A percentile compares a stretch with the other conserved stretches of the same genome.
These are phyloP conservation scores for Clavispora fructus DNA, from an alignment of 805 yeast genomes.

Conservation along the genomic window DNA sequence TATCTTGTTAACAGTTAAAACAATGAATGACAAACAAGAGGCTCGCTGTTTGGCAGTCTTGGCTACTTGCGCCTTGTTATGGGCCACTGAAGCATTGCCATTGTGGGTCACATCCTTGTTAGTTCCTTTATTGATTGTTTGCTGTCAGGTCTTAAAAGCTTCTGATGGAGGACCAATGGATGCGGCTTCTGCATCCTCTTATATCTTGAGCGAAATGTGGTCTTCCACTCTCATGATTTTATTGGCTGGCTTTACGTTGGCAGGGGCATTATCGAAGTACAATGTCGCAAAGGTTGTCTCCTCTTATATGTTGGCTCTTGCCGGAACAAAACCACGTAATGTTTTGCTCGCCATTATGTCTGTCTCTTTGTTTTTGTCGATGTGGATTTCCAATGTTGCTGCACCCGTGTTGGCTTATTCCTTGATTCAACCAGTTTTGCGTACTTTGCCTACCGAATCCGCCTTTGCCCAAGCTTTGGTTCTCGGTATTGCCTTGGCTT, in stretches of 20 bases:
- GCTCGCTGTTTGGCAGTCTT: conserved; percentile 67
- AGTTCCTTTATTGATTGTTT: conserved; percentile 76
- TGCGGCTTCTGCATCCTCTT: conserved; percentile 69
- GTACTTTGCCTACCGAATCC: conserved; percentile 76
- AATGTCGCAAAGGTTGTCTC: conserved; percentile 83
- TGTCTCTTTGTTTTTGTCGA: conserved; percentile 79
- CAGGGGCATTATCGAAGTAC: conserved; percentile 90
- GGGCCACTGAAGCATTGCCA: conserved; percentile 97
- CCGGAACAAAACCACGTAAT: conserved; percentile 80
- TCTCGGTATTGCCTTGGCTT: conserved; percentile 87
- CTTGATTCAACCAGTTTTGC: conserved; percentile 81
- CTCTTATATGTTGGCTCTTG: conserved; percentile 71
- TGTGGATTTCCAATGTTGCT: conserved; percentile 97
- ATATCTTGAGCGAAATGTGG: conserved; percentile 88
- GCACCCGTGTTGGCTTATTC: conserved; percentile 93
- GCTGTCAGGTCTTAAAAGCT: conserved; percentile 63
- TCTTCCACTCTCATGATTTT: conserved; percentile 85
- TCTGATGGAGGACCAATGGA: conserved; percentile 40
- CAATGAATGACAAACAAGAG: conserved; percentile 33
- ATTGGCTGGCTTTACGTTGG: conserved; percentile 90
- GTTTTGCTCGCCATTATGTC: conserved; percentile 78
- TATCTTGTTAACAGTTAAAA: conserved; percentile 21
- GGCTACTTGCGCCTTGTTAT: conserved; percentile 72
- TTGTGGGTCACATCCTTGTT: conserved; percentile 82
- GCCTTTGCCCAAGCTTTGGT: conserved; percentile 79